Percentiles rank a stretch among this genome's conserved stretches.
Conservation (phyloP, 768 basidiomycete species). For the Suillus alpinus region DNA sequence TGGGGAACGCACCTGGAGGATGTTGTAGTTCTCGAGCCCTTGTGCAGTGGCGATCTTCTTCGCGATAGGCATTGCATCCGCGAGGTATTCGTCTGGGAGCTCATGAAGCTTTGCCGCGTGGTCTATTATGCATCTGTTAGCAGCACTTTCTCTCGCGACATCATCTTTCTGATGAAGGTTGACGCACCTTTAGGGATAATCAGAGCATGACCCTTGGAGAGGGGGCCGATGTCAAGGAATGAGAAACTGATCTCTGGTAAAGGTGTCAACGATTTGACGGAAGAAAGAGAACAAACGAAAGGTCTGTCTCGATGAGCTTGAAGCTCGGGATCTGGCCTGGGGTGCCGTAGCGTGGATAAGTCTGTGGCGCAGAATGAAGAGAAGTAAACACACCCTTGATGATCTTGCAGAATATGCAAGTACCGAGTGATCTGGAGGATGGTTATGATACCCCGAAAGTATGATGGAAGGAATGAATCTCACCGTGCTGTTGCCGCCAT, state of each 20-base stretch:
- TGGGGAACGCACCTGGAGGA: conserved; percentile 54
- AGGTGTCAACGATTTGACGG: neutral
- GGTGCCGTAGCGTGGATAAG: neutral
- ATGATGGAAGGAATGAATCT: neutral
- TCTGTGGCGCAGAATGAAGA: neutral
- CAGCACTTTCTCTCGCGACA: neutral
- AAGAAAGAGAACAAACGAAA: conserved; percentile 47
- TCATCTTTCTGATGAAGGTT: neutral
- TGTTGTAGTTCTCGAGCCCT: conserved; percentile 78
- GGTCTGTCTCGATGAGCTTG: conserved; percentile 77
- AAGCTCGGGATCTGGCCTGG: conserved; percentile 87
- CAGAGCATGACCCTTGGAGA: conserved; percentile 88
- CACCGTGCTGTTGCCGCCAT: neutral
- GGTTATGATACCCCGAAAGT: neutral
- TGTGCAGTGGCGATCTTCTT: conserved; percentile 86
- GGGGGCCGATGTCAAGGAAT: conserved; percentile 90
- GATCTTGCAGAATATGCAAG: conserved; percentile 94
- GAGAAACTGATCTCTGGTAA: conserved; percentile 50
- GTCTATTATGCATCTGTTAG: conserved; percentile 42
- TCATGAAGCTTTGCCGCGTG: conserved; percentile 86
- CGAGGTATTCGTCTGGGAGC: conserved; percentile 80
- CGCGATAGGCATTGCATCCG: conserved; percentile 72
- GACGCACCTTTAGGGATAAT: conserved; percentile 87
- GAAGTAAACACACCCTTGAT: conserved; percentile 60
- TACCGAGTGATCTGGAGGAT: conserved; percentile 46